Conservation (phyloP, 2,329 filamentous ascomycete species). For the Talaromyces marneffei region DNA sequence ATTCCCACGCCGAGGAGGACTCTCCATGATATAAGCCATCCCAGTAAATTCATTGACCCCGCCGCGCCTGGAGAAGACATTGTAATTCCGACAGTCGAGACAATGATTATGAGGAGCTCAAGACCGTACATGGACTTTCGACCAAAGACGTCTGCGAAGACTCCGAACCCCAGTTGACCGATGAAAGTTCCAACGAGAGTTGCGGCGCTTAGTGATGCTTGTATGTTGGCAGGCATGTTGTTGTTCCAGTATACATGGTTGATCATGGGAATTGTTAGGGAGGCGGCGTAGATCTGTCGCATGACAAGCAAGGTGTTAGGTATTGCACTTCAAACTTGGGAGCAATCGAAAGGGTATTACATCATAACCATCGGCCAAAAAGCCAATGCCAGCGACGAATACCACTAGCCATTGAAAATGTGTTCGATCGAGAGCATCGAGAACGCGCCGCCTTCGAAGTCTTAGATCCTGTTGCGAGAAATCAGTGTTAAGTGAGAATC, state of each 20-base stretch:
- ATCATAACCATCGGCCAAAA: constrained; percentile 16
- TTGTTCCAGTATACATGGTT: constrained; percentile 8
- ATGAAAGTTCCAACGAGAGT: constrained; percentile 25
- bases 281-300: constrained; percentile 8
- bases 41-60: constrained; percentile 34
- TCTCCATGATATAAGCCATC: constrained; percentile 39
- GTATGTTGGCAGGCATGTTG: not conserved
- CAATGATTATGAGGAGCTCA: constrained; percentile 41
- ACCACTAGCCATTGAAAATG: constrained; percentile 18
- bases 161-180: constrained; percentile 27
- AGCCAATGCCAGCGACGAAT: constrained; percentile 14
- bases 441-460: constrained; percentile 15
- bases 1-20: constrained; percentile 47
- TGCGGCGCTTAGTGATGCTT: constrained; percentile 15
- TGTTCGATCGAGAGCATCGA: constrained; percentile 18
- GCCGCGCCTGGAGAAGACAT: constrained; percentile 34
- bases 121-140: constrained; percentile 43
- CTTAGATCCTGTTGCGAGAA: constrained; percentile 11
- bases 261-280: constrained; percentile 9
- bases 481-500: not conserved
- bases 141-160: constrained; percentile 37
- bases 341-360: not conserved
- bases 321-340: not conserved
- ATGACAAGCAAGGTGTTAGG: not conserved
- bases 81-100: constrained; percentile 36